Conservation (phyloP, 345 rosid genomes). For the Rhodomyrtus tomentosa region DNA sequence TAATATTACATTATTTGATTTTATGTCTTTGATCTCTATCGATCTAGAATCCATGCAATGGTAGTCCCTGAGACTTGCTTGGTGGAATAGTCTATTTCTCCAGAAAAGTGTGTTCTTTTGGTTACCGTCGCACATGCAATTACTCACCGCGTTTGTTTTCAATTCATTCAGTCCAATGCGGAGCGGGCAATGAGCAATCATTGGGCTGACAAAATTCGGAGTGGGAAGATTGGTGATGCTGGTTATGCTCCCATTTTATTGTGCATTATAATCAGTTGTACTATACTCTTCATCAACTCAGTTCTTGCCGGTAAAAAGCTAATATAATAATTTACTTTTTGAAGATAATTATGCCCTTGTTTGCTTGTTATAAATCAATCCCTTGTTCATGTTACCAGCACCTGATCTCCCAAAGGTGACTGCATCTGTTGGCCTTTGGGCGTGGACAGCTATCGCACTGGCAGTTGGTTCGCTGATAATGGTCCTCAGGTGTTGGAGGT, state of each 20-base stretch:
- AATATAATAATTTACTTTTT: background rate
- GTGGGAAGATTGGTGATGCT: slow-evolving; percentile 35
- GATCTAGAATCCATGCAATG: background rate
- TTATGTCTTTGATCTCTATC: background rate
- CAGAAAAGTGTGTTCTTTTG: background rate
- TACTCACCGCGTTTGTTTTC: slow-evolving; percentile 3
- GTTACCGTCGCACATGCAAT: background rate
- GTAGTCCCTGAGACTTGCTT: background rate
- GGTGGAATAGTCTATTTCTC: background rate
- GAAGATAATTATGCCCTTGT: background rate
- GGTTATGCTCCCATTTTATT: slow-evolving; percentile 78
- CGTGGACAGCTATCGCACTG: slow-evolving; percentile 56
- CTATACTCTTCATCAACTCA: slow-evolving; percentile 64
- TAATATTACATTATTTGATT: background rate
- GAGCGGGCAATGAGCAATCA: slow-evolving; percentile 25
- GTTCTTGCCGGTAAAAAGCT: slow-evolving; percentile 38
- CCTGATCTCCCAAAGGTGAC: slow-evolving; percentile 73
- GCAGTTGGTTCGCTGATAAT: slow-evolving; percentile 46
- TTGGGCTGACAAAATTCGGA: slow-evolving; percentile 34
- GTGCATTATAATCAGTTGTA: slow-evolving; percentile 25
- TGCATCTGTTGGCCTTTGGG: slow-evolving; percentile 83
- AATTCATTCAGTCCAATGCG: slow-evolving; percentile 36
- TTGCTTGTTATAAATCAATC: slow-evolving; percentile 4
- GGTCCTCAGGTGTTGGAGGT: slow-evolving; percentile 78
- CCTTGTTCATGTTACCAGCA: slow-evolving; percentile 34